Conservation (phyloP, 2,329 filamentous ascomycete genomes). For the Diaporthe capsici region DNA sequence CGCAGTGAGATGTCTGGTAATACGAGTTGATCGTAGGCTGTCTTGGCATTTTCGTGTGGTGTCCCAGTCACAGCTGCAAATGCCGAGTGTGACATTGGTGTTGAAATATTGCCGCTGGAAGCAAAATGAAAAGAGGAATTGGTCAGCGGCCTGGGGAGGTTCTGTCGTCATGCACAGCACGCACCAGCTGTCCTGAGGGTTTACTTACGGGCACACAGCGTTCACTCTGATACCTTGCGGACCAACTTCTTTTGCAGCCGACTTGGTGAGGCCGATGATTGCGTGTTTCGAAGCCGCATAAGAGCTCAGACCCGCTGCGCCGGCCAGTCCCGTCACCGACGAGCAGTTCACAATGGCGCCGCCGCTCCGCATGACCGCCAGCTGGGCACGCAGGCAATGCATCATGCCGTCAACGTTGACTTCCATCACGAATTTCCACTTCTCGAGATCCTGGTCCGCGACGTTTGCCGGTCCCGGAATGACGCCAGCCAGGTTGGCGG, state of each 20-base stretch:
- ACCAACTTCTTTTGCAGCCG: conserved; percentile 13
- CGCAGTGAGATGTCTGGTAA: not conserved
- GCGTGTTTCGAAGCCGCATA: conserved; percentile 45
- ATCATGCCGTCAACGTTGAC: not conserved
- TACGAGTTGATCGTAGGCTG: not conserved
- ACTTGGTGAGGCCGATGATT: conserved; percentile 32
- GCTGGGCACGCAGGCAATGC: not conserved
- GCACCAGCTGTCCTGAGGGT: not conserved
- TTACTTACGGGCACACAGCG: not conserved
- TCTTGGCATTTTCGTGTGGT: not conserved
- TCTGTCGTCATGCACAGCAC: not conserved
- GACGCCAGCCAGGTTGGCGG: not conserved
- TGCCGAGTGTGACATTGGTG: not conserved
- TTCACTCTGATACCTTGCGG: not conserved
- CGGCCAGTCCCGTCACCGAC: not conserved
- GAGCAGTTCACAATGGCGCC: not conserved
- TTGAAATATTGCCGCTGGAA: not conserved
- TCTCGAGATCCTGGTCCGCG: not conserved
- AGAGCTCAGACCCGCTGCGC: conserved; percentile 3
- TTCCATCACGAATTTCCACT: not conserved
- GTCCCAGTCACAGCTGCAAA: not conserved
- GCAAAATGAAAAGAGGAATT: not conserved
- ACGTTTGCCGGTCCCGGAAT: not conserved
- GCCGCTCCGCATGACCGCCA: not conserved
- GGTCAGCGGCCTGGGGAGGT: not conserved